Conservation (phyloP, 2,329 filamentous ascomycete species). For the Torrubiella hemipterigena region DNA sequence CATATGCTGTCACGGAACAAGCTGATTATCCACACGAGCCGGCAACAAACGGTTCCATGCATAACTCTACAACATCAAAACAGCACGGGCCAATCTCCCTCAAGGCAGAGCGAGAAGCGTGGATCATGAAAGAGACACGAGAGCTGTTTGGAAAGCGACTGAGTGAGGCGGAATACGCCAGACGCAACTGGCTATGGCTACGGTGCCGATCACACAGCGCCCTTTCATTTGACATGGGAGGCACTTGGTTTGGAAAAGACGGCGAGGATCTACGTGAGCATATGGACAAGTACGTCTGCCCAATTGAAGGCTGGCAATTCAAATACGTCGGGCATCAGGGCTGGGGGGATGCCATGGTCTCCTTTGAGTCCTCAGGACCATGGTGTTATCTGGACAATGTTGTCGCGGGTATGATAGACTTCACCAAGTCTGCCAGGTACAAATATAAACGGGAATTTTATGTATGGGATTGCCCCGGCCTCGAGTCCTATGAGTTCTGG, state of each 20-base stretch:
- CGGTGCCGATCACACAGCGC: neutral
- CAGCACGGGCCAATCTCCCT: too few species aligned
- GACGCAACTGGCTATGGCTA: constrained; percentile 3
- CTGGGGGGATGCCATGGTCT: constrained; percentile 4
- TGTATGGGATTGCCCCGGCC: constrained; percentile 4
- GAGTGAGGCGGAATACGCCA: neutral
- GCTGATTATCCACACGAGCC: too few species aligned
- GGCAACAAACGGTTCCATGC: too few species aligned
- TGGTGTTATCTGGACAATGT: neutral
- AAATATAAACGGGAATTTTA: constrained; percentile 1
- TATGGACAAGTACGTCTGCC: constrained; percentile 1
- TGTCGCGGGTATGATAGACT: neutral
- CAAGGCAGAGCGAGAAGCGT: neutral
- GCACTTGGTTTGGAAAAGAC: constrained; percentile 1
- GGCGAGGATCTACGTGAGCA: neutral
- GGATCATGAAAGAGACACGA: neutral
- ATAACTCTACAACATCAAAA: too few species aligned
- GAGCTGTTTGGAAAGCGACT: neutral
- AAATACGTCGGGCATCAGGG: constrained; percentile 8
- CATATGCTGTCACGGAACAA: too few species aligned
- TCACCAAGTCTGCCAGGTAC: neutral
- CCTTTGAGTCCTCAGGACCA: neutral
- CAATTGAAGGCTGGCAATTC: constrained; percentile 5
- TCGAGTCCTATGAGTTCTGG: neutral
- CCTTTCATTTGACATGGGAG: neutral